Conservation (phyloP, 1,284 basidiomycete genomes). For the Sphaerobolus stellatus region DNA sequence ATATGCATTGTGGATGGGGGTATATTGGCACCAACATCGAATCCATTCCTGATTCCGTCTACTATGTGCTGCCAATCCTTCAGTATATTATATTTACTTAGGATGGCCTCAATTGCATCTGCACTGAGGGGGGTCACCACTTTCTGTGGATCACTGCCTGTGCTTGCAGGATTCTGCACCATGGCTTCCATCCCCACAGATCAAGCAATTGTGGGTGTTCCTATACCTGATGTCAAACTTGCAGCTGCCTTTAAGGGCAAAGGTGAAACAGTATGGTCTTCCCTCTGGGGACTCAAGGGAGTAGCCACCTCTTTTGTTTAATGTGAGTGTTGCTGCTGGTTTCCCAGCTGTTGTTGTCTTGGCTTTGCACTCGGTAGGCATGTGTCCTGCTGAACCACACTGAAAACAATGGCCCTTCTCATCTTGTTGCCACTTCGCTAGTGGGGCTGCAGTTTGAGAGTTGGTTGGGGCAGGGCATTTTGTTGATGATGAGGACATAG, state of each 20-base stretch:
- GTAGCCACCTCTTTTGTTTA: too few relatives aligned
- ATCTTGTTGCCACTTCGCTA: too few relatives aligned
- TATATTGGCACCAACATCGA: too few relatives aligned
- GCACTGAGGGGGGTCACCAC: constrained; percentile 24
- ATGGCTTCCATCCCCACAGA: constrained; percentile 25
- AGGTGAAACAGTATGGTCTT: constrained; percentile 23
- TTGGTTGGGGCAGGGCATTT: background rate
- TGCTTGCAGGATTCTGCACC: constrained; percentile 24
- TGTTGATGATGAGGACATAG: background rate
- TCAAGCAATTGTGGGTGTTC: constrained; percentile 26
- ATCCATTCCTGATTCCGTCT: too few relatives aligned
- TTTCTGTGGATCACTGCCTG: constrained; percentile 25
- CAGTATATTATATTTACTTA: constrained; percentile 18
- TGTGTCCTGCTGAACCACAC: too few relatives aligned
- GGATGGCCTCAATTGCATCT: constrained; percentile 15
- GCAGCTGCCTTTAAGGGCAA: constrained; percentile 17
- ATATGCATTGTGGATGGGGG: too few relatives aligned
- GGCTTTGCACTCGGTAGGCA: background rate
- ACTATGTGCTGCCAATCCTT: constrained; percentile 28
- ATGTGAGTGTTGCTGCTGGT: background rate
- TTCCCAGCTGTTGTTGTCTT: background rate
- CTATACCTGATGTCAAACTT: constrained; percentile 16
- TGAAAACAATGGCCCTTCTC: too few relatives aligned
- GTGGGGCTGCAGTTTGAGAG: too few relatives aligned
- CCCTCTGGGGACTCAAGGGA: constrained; percentile 18